These are phyloP conservation scores for Rhododendron henanense DNA, from an alignment of 148 eudicot species.

Conservation along the genomic window DNA sequence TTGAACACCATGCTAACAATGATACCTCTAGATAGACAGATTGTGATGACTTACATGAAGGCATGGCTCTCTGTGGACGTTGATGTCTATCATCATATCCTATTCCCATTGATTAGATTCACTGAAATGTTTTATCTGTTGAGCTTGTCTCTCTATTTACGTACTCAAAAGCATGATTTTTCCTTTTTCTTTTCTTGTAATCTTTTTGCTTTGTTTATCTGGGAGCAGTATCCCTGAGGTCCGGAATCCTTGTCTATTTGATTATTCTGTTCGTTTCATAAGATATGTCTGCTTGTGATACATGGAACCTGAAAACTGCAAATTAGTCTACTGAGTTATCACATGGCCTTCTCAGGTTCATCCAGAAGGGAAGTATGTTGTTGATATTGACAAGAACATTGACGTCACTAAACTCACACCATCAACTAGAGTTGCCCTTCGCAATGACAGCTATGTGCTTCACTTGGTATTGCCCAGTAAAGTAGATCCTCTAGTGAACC, in stretches of 20 bases:
- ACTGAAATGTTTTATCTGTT: neutral
- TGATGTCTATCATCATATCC: neutral
- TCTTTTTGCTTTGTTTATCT: neutral
- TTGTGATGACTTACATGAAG: neutral
- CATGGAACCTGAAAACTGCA: neutral
- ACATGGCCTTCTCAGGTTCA: constrained; percentile 44
- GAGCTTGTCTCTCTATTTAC: neutral
- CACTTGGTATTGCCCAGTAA: constrained; percentile 75
- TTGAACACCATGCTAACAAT: neutral
- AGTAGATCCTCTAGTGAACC: constrained; percentile 79
- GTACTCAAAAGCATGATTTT: neutral
- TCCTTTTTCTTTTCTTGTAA: neutral
- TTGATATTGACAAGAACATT: constrained; percentile 70
- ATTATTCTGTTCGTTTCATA: neutral
- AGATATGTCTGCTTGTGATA: neutral
- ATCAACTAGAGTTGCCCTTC: constrained; percentile 70
- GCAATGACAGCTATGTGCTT: constrained; percentile 76
- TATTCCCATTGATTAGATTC: neutral
- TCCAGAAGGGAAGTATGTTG: constrained; percentile 85
- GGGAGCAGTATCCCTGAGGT: neutral
- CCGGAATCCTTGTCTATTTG: neutral
- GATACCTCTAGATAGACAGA: neutral
- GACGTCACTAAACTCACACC: constrained; percentile 76
- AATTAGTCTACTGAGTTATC: neutral
- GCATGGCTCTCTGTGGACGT: neutral